Conservation (phyloP, 139 green algal genomes). For the Chlorella sp. region DNA sequence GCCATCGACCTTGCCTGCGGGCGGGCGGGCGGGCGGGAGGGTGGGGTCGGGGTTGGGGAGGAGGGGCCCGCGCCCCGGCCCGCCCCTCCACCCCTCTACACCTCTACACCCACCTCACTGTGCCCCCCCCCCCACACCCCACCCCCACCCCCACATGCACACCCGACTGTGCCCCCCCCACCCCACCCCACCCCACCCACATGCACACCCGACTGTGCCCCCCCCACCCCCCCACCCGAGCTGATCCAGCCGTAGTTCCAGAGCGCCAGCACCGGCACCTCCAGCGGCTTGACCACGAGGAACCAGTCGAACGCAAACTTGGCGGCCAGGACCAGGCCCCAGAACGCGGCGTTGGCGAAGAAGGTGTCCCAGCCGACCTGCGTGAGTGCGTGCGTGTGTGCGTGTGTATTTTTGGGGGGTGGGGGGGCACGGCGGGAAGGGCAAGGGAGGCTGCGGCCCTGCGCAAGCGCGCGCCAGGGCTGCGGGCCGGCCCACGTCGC, state of each 20-base stretch:
- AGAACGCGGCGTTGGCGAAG: conserved; percentile 59
- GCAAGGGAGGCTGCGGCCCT: no score
- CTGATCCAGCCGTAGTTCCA: conserved; percentile 40
- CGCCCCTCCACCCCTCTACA: not conserved
- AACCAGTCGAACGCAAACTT: conserved; percentile 74
- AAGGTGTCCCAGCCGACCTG: conserved; percentile 43
- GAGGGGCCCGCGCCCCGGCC: no score
- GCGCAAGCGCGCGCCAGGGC: no score
- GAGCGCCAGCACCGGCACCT: conserved; percentile 36
- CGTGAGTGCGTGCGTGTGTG: no score
- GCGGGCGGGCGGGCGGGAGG: no score
- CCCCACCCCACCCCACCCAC: no score
- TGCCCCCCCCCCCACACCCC: not conserved
- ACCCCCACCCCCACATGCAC: not conserved
- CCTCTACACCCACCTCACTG: not conserved
- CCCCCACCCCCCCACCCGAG: not conserved
- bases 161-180: no score
- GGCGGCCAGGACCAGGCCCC: conserved; percentile 49
- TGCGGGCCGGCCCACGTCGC: no score
- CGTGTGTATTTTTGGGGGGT: no score
- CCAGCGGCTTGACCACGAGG: conserved; percentile 45
- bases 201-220: no score
- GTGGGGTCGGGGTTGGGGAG: no score
- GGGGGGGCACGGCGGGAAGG: no score
- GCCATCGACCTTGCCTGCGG: conserved; percentile 10